These are phyloP conservation scores for Daldinia caldariorum DNA, from an alignment of 495 filamentous ascomycete species.

Conservation along the genomic window DNA sequence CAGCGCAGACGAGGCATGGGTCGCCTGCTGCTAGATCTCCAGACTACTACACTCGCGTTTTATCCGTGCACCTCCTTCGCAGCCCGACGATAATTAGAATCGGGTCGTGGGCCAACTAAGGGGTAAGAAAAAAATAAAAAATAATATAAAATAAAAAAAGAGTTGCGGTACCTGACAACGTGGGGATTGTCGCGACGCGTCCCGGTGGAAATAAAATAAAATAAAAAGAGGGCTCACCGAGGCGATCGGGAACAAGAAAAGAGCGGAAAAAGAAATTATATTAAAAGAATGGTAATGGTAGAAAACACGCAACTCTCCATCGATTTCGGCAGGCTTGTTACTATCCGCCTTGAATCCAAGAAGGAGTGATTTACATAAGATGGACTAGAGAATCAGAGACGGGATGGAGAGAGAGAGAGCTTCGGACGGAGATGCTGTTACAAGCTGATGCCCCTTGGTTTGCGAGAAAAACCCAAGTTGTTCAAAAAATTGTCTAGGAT, in stretches of 20 bases:
- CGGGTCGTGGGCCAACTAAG: slow-evolving; percentile 39
- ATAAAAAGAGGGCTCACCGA: slow-evolving; percentile 29
- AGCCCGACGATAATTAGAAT: slow-evolving; percentile 32
- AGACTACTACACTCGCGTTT: slow-evolving; percentile 43
- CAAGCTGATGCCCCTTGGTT: slow-evolving; percentile 40
- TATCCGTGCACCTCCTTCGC: slow-evolving; percentile 36
- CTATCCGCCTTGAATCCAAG: slow-evolving; percentile 33
- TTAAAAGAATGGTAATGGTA: slow-evolving; percentile 50
- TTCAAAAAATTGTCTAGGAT: slow-evolving; percentile 43
- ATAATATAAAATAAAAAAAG: too few relatives aligned
- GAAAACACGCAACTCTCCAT: slow-evolving; percentile 48
- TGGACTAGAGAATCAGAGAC: slow-evolving; percentile 28
- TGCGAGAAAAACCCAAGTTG: slow-evolving; percentile 44
- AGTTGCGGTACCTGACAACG: slow-evolving; percentile 29
- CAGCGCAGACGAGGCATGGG: slow-evolving; percentile 64
- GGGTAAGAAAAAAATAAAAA: slow-evolving; percentile 25
- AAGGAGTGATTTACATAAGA: slow-evolving; percentile 24
- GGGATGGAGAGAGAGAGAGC: slow-evolving; percentile 44
- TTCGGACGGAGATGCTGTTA: slow-evolving; percentile 25
- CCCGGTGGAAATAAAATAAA: slow-evolving; percentile 31
- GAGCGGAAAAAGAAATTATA: slow-evolving; percentile 14
- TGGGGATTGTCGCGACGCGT: slow-evolving; percentile 54
- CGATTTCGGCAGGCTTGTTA: slow-evolving; percentile 27
- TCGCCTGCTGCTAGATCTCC: slow-evolving; percentile 65
- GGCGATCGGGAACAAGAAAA: slow-evolving; percentile 19